phyloP scores from a whole-genome alignment of 2,329 filamentous ascomycete species.

The Fusarium tuaranense region DNA sequence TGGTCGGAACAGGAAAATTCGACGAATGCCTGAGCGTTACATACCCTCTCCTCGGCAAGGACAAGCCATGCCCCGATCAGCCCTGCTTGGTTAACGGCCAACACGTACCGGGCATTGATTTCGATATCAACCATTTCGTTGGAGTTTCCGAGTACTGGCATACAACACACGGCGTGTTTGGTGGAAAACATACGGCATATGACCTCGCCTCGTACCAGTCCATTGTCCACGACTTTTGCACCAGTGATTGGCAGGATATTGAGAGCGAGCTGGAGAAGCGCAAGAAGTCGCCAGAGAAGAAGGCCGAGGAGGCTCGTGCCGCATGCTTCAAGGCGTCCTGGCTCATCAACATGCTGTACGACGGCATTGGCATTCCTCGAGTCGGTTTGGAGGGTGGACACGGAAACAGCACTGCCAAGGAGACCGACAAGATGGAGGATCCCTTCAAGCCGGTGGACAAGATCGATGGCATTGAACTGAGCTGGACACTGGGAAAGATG shows the following conservation, averaged over 20 bases:
- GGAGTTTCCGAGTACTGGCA: constrained; percentile 99
- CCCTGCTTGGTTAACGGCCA: constrained; percentile 93
- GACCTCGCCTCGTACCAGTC: constrained; percentile 91
- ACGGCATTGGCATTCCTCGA: constrained; percentile 93
- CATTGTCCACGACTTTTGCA: constrained; percentile 87
- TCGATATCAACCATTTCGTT: constrained; percentile 96
- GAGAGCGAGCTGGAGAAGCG: constrained; percentile 71
- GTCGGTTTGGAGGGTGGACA: constrained; percentile 78
- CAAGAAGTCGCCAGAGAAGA: constrained; percentile 81
- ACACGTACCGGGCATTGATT: constrained; percentile 95
- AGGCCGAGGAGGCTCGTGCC: constrained; percentile 82
- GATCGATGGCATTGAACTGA: constrained; percentile 90
- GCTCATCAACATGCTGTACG: constrained; percentile 96
- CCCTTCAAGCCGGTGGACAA: constrained; percentile 95
- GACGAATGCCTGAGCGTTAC: constrained; percentile 85
- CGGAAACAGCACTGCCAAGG: constrained; percentile 78
- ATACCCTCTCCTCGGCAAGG: constrained; percentile 89
- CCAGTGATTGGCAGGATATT: constrained; percentile 83
- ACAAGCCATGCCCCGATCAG: constrained; percentile 82
- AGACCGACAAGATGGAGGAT: constrained; percentile 73
- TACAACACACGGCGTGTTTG: constrained; percentile 94
- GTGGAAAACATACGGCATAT: constrained; percentile 82
- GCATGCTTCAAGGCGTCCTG: constrained; percentile 99
- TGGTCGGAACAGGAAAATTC: constrained; percentile 89
- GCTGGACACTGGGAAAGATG: constrained; percentile 98